phyloP scores from a whole-genome alignment of 345 rosid species.

The Eucalyptus rudis region DNA sequence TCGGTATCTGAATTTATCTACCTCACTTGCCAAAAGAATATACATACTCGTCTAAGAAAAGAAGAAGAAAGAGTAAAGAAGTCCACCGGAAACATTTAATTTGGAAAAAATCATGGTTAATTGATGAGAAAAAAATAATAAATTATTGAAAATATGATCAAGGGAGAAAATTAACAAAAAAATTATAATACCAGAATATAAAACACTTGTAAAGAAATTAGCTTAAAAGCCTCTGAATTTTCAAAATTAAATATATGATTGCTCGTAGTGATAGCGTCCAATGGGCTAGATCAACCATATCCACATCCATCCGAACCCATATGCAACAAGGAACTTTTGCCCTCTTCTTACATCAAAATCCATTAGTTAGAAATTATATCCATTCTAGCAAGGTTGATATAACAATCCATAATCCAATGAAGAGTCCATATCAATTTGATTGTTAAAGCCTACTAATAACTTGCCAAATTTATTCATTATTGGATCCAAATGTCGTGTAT shows the following conservation, averaged over 20 bases:
- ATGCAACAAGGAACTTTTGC: not conserved
- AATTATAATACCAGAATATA: not conserved
- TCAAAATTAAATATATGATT: not conserved
- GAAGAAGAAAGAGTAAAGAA: not conserved
- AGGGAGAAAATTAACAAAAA: not conserved
- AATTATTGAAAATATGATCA: not conserved
- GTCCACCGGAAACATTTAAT: not conserved
- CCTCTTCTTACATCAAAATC: not conserved
- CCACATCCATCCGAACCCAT: not conserved
- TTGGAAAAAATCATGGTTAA: not conserved
- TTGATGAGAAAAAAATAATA: not conserved
- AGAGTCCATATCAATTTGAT: not conserved
- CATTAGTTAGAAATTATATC: not conserved
- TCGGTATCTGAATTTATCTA: not conserved
- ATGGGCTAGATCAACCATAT: not conserved
- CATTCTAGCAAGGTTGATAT: not conserved
- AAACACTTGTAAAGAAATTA: not conserved
- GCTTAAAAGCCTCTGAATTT: not conserved
- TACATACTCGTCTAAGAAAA: not conserved
- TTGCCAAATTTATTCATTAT: not conserved
- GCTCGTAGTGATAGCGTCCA: fast-evolving
- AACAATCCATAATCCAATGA: not conserved
- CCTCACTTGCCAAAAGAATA: not conserved
- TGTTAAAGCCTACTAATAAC: not conserved
- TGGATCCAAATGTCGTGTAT: not conserved